These are phyloP conservation scores for rapeseed (Brassica napus) DNA, from an alignment of 345 rosid species.

Conservation along the genomic window DNA sequence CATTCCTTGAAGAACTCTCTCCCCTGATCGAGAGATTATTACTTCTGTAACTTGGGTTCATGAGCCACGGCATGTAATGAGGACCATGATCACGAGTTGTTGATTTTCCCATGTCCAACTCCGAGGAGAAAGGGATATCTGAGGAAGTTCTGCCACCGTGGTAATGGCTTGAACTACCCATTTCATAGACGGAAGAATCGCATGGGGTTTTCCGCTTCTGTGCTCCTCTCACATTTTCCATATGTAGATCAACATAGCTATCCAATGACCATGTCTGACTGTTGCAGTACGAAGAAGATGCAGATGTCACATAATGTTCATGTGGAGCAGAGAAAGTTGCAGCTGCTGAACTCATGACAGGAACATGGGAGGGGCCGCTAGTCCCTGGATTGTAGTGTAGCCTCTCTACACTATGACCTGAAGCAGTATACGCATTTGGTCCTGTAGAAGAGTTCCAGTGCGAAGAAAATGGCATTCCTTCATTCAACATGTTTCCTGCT, in stretches of 20 bases:
- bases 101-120: slow-evolving; percentile 54
- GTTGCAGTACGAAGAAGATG: slow-evolving; percentile 64
- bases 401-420: slow-evolving; percentile 51
- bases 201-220: slow-evolving; percentile 82
- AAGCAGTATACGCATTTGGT: slow-evolving; percentile 54
- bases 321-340: slow-evolving; percentile 50
- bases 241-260: slow-evolving; percentile 54
- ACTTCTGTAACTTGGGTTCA: slow-evolving; percentile 48
- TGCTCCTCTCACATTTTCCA: slow-evolving; percentile 58
- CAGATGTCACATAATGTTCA: slow-evolving; percentile 53
- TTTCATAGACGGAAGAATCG: slow-evolving; percentile 62
- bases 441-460: slow-evolving; percentile 63
- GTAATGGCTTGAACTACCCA: slow-evolving; percentile 71
- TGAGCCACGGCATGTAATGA: slow-evolving; percentile 51
- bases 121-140: slow-evolving; percentile 52
- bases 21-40: slow-evolving; percentile 56
- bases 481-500: slow-evolving; percentile 49
- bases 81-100: slow-evolving; percentile 47
- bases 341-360: slow-evolving; percentile 45
- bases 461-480: slow-evolving; percentile 56
- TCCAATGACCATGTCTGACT: slow-evolving; percentile 57
- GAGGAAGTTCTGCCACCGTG: slow-evolving; percentile 63
- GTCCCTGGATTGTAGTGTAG: slow-evolving; percentile 58
- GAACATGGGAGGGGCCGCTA: slow-evolving; percentile 54
- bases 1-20: slow-evolving; percentile 74